Evolutionary conservation across 192 early-diverging fungal species (phyloP).

Genomic region (Coemansia sp.): DNA sequence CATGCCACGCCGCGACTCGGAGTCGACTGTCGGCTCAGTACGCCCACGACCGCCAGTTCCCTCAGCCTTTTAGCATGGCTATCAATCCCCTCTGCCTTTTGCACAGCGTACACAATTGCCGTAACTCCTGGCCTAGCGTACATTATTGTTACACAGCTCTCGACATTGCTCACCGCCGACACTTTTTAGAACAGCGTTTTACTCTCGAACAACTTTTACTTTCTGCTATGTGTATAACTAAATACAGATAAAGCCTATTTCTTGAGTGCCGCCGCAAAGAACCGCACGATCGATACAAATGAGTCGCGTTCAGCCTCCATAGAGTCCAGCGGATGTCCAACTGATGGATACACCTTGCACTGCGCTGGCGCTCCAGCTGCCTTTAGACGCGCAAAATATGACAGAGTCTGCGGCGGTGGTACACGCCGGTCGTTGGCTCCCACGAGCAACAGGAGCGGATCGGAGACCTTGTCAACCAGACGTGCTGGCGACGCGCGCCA

Average conservation of each 20-base stretch:
- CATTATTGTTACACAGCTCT: neutral
- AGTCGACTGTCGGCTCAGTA: neutral
- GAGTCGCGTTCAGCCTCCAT: slow-evolving; percentile 61
- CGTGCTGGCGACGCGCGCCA: slow-evolving; percentile 61
- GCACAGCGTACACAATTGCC: neutral
- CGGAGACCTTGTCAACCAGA: slow-evolving; percentile 56
- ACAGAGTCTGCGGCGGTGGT: slow-evolving; percentile 62
- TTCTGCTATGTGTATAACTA: slow-evolving; percentile 1
- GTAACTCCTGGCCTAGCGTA: neutral
- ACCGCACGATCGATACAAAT: slow-evolving; percentile 41
- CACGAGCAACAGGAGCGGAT: slow-evolving; percentile 67
- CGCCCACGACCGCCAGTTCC: slow-evolving; percentile 1
- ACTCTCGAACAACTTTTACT: neutral
- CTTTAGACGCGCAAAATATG: slow-evolving; percentile 46
- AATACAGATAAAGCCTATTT: neutral
- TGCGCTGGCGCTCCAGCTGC: slow-evolving; percentile 41
- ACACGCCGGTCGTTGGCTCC: slow-evolving; percentile 72
- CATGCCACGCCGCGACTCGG: slow-evolving; percentile 13
- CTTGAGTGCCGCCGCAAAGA: slow-evolving; percentile 35
- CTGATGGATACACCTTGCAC: slow-evolving; percentile 59
- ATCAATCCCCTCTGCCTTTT: neutral
- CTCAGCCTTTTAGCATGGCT: neutral
- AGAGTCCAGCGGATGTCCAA: slow-evolving; percentile 61
- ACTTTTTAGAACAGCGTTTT: neutral
- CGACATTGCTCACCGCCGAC: neutral